Conservation (phyloP, 2,329 filamentous ascomycete species). For the Aspergillus costaricaensis region DNA sequence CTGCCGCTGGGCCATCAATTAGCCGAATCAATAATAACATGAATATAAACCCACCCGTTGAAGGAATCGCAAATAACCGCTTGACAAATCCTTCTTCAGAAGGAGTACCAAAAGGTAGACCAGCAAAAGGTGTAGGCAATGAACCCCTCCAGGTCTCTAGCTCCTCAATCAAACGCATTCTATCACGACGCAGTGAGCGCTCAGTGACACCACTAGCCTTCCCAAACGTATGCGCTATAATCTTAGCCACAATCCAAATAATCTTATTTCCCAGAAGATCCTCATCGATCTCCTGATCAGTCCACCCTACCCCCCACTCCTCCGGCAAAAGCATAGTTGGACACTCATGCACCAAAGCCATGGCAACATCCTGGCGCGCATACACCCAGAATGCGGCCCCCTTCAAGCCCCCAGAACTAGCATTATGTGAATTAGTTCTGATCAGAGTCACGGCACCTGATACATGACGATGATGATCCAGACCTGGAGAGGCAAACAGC, state of each 20-base stretch:
- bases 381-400: slow-evolving; percentile 4
- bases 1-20: not conserved
- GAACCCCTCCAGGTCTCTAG: not conserved
- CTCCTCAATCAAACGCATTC: not conserved
- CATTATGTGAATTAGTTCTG: not conserved
- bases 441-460: slow-evolving; percentile 1
- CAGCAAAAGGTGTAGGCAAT: not conserved
- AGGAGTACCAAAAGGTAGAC: not conserved
- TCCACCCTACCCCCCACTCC: not conserved
- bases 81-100: not conserved
- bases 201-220: not conserved
- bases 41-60: not conserved
- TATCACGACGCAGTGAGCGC: not conserved
- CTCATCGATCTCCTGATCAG: not conserved
- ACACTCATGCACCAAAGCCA: slow-evolving; percentile 3
- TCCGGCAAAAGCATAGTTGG: not conserved
- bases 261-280: not conserved
- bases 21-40: too few relatives aligned
- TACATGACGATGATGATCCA: slow-evolving; percentile 4
- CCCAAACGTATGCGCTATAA: not conserved
- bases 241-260: not conserved
- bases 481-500: not conserved
- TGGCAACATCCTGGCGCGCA: slow-evolving; percentile 5
- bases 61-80: not conserved
- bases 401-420: not conserved